phyloP scores from a whole-genome alignment of 1,139 yeast genomes.

The Diutina catenulata region DNA sequence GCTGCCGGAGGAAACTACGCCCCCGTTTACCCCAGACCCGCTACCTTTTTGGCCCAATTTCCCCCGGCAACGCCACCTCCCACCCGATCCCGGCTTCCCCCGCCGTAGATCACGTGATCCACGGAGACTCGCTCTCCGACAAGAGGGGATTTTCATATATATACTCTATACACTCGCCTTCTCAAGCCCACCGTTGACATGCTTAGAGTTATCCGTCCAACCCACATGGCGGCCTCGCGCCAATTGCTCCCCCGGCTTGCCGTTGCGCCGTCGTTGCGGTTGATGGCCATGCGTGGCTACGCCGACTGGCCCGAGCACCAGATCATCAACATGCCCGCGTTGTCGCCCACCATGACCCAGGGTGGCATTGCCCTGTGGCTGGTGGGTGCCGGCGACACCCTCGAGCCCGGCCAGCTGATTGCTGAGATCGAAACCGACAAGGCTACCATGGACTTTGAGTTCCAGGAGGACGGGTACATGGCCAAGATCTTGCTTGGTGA shows the following conservation, averaged over 20 bases:
- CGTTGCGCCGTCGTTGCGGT: neutral
- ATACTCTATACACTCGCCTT: no score
- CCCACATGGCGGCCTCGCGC: neutral
- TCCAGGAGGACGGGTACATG: slow-evolving; percentile 94
- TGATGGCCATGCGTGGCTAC: slow-evolving; percentile 3
- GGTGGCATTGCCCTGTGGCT: slow-evolving; percentile 88
- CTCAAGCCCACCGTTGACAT: no score
- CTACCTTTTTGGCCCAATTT: no score
- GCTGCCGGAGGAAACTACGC: no score
- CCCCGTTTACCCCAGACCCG: no score
- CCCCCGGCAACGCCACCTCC: no score
- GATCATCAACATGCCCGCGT: slow-evolving; percentile 79
- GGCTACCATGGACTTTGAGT: slow-evolving; percentile 98
- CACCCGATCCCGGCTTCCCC: no score
- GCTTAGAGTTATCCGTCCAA: slow-evolving; percentile 5
- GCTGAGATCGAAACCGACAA: slow-evolving; percentile 98
- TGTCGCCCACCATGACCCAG: slow-evolving; percentile 97
- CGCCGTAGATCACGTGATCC: no score
- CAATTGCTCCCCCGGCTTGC: neutral
- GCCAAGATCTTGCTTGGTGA: slow-evolving; percentile 83
- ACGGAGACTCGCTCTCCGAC: no score
- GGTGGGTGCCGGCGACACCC: slow-evolving; percentile 77
- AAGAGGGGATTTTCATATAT: no score
- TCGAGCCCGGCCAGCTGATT: slow-evolving; percentile 83
- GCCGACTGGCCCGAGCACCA: slow-evolving; percentile 27